Percentiles rank a stretch among this genome's conserved stretches.
Evolutionary conservation across 2,329 filamentous ascomycete species (phyloP).

Genomic region (Cordyceps farinosa): DNA sequence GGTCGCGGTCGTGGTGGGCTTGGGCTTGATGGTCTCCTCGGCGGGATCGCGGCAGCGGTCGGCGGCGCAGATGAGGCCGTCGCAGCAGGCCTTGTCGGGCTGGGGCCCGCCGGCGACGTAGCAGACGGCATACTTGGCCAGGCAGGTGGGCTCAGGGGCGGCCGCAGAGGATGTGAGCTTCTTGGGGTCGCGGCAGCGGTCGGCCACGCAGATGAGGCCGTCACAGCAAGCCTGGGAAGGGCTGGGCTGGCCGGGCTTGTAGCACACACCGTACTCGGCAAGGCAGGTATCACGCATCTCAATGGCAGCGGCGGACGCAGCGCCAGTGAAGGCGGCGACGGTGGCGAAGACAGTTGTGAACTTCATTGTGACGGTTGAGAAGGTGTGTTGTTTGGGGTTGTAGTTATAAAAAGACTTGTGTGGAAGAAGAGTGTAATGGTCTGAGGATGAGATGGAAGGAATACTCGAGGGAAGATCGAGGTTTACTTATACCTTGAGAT

Average conservation of each 20-base stretch:
- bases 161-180: neutral
- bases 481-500: constrained; percentile 1
- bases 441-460: neutral
- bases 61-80: constrained; percentile 1
- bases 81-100: constrained; percentile 1
- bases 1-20: neutral
- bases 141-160: neutral
- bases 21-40: neutral
- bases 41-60: constrained; percentile 7
- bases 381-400: neutral
- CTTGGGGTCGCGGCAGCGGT: constrained; percentile 1
- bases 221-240: neutral
- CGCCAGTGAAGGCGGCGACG: neutral
- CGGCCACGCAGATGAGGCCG: constrained; percentile 1
- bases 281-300: constrained; percentile 1
- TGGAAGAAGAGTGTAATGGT: neutral
- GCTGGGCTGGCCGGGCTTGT: neutral
- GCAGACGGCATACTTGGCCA: constrained; percentile 5
- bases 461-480: neutral
- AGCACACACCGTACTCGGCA: constrained; percentile 8
- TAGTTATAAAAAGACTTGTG: neutral
- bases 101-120: neutral
- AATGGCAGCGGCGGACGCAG: constrained; percentile 4
- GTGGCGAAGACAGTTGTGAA: neutral
- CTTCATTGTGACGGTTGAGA: constrained; percentile 6